phyloP scores from a whole-genome alignment of 2,329 filamentous ascomycete genomes.

The Tolypocladium tundrense region DNA sequence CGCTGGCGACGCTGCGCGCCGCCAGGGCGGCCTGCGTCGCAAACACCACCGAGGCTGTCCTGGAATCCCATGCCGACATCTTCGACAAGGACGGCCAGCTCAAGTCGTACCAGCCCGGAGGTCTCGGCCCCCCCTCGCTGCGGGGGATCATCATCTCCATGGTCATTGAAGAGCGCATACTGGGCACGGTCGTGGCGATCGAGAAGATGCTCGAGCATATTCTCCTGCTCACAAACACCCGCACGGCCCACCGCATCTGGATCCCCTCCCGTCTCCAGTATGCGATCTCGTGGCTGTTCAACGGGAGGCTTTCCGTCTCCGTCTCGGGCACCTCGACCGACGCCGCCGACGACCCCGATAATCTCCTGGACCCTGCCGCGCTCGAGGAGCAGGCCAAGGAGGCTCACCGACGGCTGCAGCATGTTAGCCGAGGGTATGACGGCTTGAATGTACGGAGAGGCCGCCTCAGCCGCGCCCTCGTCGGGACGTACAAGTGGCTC shows the following conservation, averaged over 20 bases:
- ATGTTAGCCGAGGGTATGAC: slow-evolving; percentile 19
- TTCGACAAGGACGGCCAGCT: slow-evolving; percentile 31
- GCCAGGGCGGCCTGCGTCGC: slow-evolving; percentile 14
- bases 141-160: slow-evolving; percentile 33
- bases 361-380: slow-evolving; percentile 12
- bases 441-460: slow-evolving; percentile 7
- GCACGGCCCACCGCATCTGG: slow-evolving; percentile 28
- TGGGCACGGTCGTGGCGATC: slow-evolving; percentile 11
- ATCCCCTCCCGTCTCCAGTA: slow-evolving; percentile 28
- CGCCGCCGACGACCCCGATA: slow-evolving; percentile 9
- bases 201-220: slow-evolving; percentile 26
- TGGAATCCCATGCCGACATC: slow-evolving; percentile 26
- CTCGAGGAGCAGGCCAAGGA: slow-evolving; percentile 21
- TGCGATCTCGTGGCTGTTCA: slow-evolving; percentile 26
- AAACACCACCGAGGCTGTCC: slow-evolving; percentile 28
- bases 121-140: slow-evolving; percentile 16
- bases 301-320: slow-evolving; percentile 8
- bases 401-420: slow-evolving; percentile 21
- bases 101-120: slow-evolving; percentile 10
- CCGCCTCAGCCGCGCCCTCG: slow-evolving; percentile 11
- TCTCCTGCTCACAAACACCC: slow-evolving; percentile 21
- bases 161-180: slow-evolving; percentile 35
- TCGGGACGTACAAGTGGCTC: slow-evolving; percentile 28
- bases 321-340: slow-evolving; percentile 9
- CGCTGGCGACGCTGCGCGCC: slow-evolving; percentile 14